phyloP scores from a whole-genome alignment of 176 grass and related monocot species.

The Triticum monococcum region DNA sequence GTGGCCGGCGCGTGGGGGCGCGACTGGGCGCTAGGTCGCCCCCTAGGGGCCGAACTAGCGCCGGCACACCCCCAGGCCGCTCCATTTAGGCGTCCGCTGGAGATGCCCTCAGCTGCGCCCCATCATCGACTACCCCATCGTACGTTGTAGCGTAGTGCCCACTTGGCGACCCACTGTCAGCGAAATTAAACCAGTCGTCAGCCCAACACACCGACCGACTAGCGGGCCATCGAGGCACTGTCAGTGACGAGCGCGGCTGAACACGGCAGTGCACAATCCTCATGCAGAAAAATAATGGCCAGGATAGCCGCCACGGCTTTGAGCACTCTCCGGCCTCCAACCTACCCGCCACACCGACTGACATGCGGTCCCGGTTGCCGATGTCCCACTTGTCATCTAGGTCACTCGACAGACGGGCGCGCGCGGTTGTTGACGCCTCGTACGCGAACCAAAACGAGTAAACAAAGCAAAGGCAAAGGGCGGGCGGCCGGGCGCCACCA shows the following conservation, averaged over 20 bases:
- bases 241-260: neutral
- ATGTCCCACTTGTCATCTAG: neutral
- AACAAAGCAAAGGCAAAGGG: constrained; percentile 37
- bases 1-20: no score
- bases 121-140: neutral
- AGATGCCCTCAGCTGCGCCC: neutral
- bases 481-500: neutral
- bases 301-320: neutral
- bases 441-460: constrained; percentile 35
- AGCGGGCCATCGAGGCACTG: neutral
- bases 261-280: neutral
- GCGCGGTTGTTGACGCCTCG: neutral
- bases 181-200: neutral
- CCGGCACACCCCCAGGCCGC: no score
- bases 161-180: neutral
- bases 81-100: no score
- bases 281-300: neutral
- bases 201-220: neutral
- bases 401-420: fast-evolving
- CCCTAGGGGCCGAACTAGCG: no score
- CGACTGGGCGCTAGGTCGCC: no score
- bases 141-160: neutral
- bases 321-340: neutral
- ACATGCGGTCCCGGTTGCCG: fast-evolving
- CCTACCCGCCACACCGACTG: neutral